Conservation (phyloP, 805 yeast genomes). For the Vanderwaltozyma polyspora region DNA sequence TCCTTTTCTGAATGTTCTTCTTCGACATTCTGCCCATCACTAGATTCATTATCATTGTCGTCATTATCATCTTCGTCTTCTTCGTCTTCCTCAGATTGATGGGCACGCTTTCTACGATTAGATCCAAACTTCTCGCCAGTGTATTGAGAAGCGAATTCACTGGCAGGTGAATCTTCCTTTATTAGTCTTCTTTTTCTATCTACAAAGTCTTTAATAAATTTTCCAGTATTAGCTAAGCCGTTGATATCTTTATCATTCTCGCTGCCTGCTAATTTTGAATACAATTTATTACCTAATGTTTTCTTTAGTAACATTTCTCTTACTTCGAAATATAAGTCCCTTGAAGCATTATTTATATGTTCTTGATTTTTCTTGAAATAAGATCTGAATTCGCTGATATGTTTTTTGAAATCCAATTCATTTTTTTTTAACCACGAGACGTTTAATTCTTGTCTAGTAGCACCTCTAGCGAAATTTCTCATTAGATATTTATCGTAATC, state of each 20-base stretch:
- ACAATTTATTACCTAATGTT: slow-evolving; percentile 25
- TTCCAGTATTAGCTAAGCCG: slow-evolving; percentile 1
- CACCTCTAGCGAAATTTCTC: slow-evolving; percentile 97
- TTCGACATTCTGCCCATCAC: neutral
- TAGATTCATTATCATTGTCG: neutral
- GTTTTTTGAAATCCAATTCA: slow-evolving; percentile 87
- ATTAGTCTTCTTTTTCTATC: slow-evolving; percentile 10
- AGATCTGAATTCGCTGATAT: slow-evolving; percentile 74
- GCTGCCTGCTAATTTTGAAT: slow-evolving; percentile 21
- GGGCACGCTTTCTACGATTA: slow-evolving; percentile 22
- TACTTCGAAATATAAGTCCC: slow-evolving; percentile 76
- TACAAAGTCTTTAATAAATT: slow-evolving; percentile 3
- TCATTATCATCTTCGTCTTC: neutral
- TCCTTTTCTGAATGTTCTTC: too few relatives aligned
- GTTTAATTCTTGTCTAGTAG: slow-evolving; percentile 88
- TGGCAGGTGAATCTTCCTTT: slow-evolving; percentile 24
- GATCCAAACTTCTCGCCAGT: slow-evolving; percentile 23
- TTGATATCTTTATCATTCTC: slow-evolving; percentile 27
- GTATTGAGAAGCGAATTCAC: slow-evolving; percentile 24
- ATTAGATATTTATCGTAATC: slow-evolving; percentile 94
- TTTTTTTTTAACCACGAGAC: slow-evolving; percentile 97
- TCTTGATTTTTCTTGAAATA: slow-evolving; percentile 71
- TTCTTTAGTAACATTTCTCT: slow-evolving; percentile 47
- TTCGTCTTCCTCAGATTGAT: slow-evolving; percentile 25
- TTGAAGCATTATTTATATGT: slow-evolving; percentile 58